Evolutionary conservation across 169 alveolate genomes (phyloP).

Genomic region (Plasmodium relictum): DNA sequence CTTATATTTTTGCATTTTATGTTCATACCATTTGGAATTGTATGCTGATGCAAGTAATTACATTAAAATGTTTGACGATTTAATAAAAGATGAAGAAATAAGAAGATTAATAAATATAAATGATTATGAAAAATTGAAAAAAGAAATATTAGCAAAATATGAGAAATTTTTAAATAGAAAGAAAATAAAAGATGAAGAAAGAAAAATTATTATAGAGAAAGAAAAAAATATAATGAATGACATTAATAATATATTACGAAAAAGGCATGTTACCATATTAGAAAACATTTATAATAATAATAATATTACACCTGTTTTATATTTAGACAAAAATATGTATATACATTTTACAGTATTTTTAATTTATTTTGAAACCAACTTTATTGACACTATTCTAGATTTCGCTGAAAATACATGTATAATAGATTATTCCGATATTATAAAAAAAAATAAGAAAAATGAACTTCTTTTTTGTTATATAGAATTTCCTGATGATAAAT

Average conservation of each 20-base stretch:
- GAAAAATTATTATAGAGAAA: constrained; percentile 24
- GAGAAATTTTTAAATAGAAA: constrained; percentile 33
- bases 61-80: constrained; percentile 37
- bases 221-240: constrained; percentile 36
- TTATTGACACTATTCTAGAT: constrained; percentile 62
- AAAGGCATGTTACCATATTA: constrained; percentile 32
- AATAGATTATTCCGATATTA: constrained; percentile 51
- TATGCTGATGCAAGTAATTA: constrained; percentile 44
- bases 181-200: constrained; percentile 44
- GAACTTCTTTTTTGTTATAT: constrained; percentile 48
- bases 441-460: constrained; percentile 38
- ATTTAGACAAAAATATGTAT: constrained; percentile 32
- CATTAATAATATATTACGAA: constrained; percentile 35
- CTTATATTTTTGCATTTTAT: constrained; percentile 35
- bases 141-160: constrained; percentile 36
- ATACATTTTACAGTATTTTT: constrained; percentile 71
- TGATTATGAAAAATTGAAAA: constrained; percentile 54
- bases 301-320: constrained; percentile 43
- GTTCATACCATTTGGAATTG: constrained; percentile 30
- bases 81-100: constrained; percentile 29
- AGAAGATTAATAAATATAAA: constrained; percentile 24
- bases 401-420: constrained; percentile 51
- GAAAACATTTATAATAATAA: constrained; percentile 30
- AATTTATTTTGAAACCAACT: constrained; percentile 34
- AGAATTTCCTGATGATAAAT: constrained; percentile 48